Conservation (phyloP, 257 asterid species). For the Solanum raphanifolium region DNA sequence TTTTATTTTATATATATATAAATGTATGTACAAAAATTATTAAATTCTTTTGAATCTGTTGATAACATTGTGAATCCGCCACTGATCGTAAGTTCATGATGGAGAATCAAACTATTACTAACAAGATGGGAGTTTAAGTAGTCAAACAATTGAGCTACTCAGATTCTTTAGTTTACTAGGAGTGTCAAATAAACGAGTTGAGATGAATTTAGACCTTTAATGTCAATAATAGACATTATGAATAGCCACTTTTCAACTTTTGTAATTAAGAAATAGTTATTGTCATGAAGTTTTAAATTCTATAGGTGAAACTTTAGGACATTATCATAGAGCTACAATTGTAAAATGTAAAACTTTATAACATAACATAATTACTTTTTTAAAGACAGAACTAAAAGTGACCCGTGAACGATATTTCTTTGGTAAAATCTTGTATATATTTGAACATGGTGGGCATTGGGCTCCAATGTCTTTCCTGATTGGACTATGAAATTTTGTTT, state of each 20-base stretch:
- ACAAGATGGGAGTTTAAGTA: neutral
- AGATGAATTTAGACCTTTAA: neutral
- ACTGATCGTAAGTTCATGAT: neutral
- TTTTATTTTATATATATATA: neutral
- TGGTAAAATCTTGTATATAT: neutral
- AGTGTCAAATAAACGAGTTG: neutral
- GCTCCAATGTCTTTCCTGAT: neutral
- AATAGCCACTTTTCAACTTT: neutral
- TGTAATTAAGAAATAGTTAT: neutral
- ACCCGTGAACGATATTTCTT: neutral
- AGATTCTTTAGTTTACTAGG: neutral
- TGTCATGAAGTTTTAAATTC: neutral
- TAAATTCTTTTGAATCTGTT: neutral
- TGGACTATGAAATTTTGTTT: neutral
- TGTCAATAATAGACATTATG: neutral
- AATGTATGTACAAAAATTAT: neutral
- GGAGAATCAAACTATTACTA: neutral
- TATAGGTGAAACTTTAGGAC: neutral
- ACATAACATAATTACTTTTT: no score
- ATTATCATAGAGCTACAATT: neutral
- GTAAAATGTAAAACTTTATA: neutral
- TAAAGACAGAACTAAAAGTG: neutral
- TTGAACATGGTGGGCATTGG: neutral
- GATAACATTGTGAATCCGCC: neutral
- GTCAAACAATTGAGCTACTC: neutral